Base-by-base conservation (phyloP, 2,329 filamentous ascomycete species). In the Tolypocladium paradoxum region DNA sequence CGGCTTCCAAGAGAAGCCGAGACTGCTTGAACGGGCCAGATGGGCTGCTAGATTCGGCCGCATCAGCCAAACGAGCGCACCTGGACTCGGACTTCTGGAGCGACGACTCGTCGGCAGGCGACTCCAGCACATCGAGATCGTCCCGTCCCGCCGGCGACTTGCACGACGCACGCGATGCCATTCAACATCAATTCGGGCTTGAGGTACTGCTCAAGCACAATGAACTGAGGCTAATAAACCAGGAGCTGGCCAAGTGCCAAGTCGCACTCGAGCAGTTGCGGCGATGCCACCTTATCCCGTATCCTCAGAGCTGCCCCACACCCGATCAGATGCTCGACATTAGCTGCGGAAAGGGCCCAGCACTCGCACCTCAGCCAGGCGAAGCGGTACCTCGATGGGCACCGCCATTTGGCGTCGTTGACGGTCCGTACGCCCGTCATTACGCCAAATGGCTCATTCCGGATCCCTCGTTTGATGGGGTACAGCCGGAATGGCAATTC, bases 231-330 rank as follows among this genome's bases (percentile, higher is more conserved):
- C 77, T 96, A 60, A 96, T 97, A 68, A 90, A 97, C 66, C 90
- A 96, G 71, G 93, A 97, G 73, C 79, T 97, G 59, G 92, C 90
- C 59, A 97, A 96, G 74, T 96, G 91, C 65, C 91, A 97, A 73
- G 76, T 91, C 58, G 90, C 91, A 12, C 78, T 97, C 60, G 93
- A 99, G 72, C 93, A 97, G 72, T 76, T 99, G 57, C 87, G 93
- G 61, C 85, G 93, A 56, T 96, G 91, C 71, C 85, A 93, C 65
- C 77, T 97, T 60, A 92, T 96, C 61, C 92, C 92, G 5, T 97
- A 90, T 68, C 91, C 92, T 34, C 82, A 84, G 58, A 81, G 82
- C 57, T 77, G 81, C 57, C 80, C 82, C 40, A 82, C 83, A 9
- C 84, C 85, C 29, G 73, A 81, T 58, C 79, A 83, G 62, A 84